A percentile compares a stretch with the other conserved stretches of the same genome.
These are phyloP conservation scores for Pachysandra terminalis DNA, from an alignment of 164 flowering plant species.

Conservation along the genomic window DNA sequence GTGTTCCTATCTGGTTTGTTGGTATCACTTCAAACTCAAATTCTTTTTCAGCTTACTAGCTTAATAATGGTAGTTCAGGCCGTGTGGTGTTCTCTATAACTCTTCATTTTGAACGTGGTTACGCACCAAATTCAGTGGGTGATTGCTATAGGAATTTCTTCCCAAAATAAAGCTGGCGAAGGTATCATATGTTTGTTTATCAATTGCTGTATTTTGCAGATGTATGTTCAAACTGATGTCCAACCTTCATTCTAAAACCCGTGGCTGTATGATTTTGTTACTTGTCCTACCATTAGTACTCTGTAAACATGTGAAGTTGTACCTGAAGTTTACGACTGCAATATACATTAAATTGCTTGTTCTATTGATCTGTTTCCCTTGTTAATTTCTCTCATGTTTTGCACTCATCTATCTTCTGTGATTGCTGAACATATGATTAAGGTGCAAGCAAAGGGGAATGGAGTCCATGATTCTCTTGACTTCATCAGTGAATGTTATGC, in stretches of 20 bases:
- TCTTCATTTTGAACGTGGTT: background rate
- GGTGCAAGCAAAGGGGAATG: too few relatives aligned
- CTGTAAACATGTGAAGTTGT: background rate
- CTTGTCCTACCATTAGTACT: background rate
- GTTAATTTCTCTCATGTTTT: too few relatives aligned
- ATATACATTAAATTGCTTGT: too few relatives aligned
- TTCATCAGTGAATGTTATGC: too few relatives aligned
- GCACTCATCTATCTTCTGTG: too few relatives aligned
- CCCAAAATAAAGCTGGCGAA: slow-evolving; percentile 10
- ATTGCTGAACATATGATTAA: too few relatives aligned
- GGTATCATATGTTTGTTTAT: background rate
- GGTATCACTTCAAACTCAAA: background rate
- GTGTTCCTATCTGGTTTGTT: background rate
- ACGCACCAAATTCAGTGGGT: background rate
- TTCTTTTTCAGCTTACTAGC: background rate
- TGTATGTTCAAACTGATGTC: background rate
- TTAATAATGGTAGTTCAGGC: background rate
- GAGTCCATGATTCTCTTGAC: too few relatives aligned
- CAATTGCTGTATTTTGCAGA: slow-evolving; percentile 10
- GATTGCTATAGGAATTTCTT: background rate
- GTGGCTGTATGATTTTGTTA: background rate
- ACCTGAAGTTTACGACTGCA: background rate
- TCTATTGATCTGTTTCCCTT: too few relatives aligned
- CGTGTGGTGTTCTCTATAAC: background rate
- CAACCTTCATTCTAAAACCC: background rate